phyloP scores from a whole-genome alignment of 805 yeast species.

The Metschnikowia corniflorae region DNA sequence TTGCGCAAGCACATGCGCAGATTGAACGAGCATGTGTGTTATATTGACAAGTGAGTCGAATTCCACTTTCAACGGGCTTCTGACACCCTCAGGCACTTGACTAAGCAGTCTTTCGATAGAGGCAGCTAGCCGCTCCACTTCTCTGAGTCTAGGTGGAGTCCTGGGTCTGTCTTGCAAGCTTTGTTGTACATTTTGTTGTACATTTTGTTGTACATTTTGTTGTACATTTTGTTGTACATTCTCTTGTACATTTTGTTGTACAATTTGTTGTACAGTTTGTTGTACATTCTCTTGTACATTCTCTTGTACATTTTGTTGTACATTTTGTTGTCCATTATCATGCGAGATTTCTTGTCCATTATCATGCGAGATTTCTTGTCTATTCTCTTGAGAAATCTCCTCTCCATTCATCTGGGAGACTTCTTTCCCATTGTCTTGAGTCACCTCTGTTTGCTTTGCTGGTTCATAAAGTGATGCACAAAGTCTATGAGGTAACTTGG shows the following conservation, averaged over 20 bases:
- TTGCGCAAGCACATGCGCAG: conserved; percentile 1
- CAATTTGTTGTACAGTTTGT: too few species aligned
- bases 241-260: too few species aligned
- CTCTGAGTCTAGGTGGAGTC: not conserved
- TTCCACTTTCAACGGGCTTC: not conserved
- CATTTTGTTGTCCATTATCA: too few species aligned
- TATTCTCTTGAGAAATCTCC: too few species aligned
- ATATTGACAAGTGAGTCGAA: not conserved
- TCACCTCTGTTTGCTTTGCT: not conserved
- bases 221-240: too few species aligned
- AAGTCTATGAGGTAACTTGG: conserved; percentile 1
- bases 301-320: too few species aligned
- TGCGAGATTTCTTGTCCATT: too few species aligned
- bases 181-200: too few species aligned
- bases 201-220: too few species aligned
- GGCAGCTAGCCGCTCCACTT: not conserved
- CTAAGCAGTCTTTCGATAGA: not conserved
- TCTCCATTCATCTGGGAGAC: too few species aligned
- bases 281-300: too few species aligned
- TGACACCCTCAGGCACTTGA: not conserved
- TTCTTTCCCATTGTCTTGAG: not conserved
- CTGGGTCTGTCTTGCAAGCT: not conserved
- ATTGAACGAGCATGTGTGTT: conserved; percentile 1
- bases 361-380: too few species aligned
- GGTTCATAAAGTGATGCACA: not conserved